phyloP scores from a whole-genome alignment of 768 basidiomycete genomes.

The Pisolithus marmoratus region DNA sequence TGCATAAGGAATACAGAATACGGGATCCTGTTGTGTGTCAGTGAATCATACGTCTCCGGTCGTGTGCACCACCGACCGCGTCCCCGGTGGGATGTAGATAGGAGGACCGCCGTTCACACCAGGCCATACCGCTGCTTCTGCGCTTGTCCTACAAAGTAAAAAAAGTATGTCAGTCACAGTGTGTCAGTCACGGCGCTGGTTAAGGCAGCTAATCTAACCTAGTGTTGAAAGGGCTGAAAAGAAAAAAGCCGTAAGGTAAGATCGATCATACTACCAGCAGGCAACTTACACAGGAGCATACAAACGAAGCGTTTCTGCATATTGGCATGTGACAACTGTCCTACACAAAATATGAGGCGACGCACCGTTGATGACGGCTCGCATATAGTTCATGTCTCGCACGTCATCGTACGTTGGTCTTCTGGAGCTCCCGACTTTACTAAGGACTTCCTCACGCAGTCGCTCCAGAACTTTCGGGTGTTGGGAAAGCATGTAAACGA shows the following conservation, averaged over 20 bases:
- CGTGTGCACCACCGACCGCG: slow-evolving; percentile 13
- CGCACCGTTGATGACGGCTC: slow-evolving; percentile 22
- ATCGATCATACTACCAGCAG: neutral
- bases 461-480: too few relatives aligned
- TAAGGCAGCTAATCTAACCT: slow-evolving; percentile 15
- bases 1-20: slow-evolving; percentile 31
- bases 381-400: too few relatives aligned
- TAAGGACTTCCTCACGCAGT: slow-evolving; percentile 27
- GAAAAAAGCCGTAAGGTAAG: neutral
- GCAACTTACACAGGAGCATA: slow-evolving; percentile 27
- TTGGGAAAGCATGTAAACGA: too few relatives aligned
- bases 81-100: slow-evolving; percentile 28
- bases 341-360: neutral
- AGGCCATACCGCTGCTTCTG: slow-evolving; percentile 17
- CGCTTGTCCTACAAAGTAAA: slow-evolving; percentile 15
- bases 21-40: slow-evolving; percentile 2
- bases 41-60: neutral
- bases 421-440: slow-evolving; percentile 20
- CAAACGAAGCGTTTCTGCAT: slow-evolving; percentile 24
- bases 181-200: neutral
- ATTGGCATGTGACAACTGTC: neutral
- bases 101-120: slow-evolving; percentile 19
- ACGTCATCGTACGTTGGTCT: slow-evolving; percentile 16
- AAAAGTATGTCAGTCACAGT: neutral
- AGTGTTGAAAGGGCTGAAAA: slow-evolving; percentile 19